Conservation (phyloP, 345 rosid genomes). For the Erodium maritimum region DNA sequence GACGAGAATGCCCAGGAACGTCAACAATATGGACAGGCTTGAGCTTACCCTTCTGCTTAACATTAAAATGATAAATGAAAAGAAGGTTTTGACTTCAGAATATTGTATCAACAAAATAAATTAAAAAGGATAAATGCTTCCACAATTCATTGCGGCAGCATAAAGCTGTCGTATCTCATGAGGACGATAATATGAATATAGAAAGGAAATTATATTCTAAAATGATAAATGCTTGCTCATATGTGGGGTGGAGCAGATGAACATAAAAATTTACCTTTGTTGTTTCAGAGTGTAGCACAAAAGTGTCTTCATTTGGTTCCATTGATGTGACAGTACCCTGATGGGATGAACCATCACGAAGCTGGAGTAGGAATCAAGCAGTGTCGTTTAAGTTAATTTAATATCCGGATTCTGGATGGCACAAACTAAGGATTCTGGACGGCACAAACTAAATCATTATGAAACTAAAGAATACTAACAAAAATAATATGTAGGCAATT, state of each 20-base stretch:
- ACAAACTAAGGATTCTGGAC: too few species aligned
- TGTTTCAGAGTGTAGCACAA: slow-evolving; percentile 54
- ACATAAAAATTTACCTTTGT: slow-evolving; percentile 32
- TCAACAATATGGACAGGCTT: slow-evolving; percentile 82
- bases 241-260: not conserved
- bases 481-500: too few species aligned
- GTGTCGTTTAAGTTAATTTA: slow-evolving; percentile 8
- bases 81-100: too few species aligned
- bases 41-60: slow-evolving; percentile 50
- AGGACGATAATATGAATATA: too few species aligned
- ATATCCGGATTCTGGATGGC: too few species aligned
- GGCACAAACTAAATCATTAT: too few species aligned
- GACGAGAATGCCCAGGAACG: slow-evolving; percentile 94
- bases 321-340: slow-evolving; percentile 87
- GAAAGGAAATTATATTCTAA: not conserved
- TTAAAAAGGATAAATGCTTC: too few species aligned
- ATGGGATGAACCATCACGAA: slow-evolving; percentile 82
- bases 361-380: slow-evolving; percentile 36
- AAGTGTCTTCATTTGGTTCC: slow-evolving; percentile 91
- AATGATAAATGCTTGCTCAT: too few species aligned
- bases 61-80: not conserved
- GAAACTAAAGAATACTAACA: too few species aligned
- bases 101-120: too few species aligned
- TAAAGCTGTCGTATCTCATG: too few species aligned
- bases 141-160: not conserved